Conservation (phyloP, 2,329 filamentous ascomycete species). For the Trematosphaeria pertusa region DNA sequence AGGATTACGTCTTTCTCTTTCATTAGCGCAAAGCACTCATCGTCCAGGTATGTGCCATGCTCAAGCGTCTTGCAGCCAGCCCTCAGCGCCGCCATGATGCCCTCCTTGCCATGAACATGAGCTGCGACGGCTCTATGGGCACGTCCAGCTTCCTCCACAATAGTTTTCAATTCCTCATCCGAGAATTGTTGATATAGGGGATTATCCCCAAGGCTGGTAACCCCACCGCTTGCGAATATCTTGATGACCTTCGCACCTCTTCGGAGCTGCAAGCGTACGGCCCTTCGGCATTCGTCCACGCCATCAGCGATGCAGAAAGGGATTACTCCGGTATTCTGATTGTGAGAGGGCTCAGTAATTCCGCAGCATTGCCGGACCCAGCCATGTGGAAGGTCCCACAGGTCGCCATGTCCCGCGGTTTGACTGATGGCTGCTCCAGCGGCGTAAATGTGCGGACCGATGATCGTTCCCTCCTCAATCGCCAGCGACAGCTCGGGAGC, state of each 20-base stretch:
- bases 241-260: conserved; percentile 60
- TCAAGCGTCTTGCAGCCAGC: conserved; percentile 58
- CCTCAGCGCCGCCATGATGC: conserved; percentile 55
- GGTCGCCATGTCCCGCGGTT: conserved; percentile 59
- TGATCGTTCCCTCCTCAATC: conserved; percentile 54
- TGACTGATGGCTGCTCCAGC: conserved; percentile 54
- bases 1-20: conserved; percentile 54
- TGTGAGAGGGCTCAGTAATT: conserved; percentile 37
- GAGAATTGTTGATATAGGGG: conserved; percentile 55
- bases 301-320: conserved; percentile 52
- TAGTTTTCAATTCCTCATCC: conserved; percentile 52
- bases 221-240: conserved; percentile 54
- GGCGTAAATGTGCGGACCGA: conserved; percentile 59
- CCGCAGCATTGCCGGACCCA: conserved; percentile 38
- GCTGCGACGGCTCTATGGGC: conserved; percentile 50
- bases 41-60: conserved; percentile 57
- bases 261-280: conserved; percentile 54
- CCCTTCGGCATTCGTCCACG: conserved; percentile 53
- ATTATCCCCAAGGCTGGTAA: conserved; percentile 53
- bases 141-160: conserved; percentile 52
- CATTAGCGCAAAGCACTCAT: conserved; percentile 55
- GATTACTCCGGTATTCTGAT: not conserved
- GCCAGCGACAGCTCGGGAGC: conserved; percentile 53
- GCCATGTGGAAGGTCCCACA: conserved; percentile 47
- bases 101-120: conserved; percentile 56